Evolutionary conservation across 305 asterid genomes (phyloP), one percentile per base, ranked within the genome.

Genomic region (Fraxinus ornus): DNA sequence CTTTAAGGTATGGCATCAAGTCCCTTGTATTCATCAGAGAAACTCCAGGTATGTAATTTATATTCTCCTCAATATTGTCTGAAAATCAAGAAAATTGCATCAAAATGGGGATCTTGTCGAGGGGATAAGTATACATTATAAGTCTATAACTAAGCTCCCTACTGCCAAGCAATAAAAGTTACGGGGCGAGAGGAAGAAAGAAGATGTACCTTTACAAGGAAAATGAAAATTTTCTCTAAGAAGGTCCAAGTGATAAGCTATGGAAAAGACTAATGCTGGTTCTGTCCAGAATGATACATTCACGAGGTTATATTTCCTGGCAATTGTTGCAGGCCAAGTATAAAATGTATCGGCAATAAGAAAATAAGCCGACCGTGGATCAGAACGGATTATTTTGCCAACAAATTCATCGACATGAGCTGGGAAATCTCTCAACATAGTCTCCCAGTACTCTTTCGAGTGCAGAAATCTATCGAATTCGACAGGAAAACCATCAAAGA

Each of bases 271-370:
- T 80, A 90, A 35, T 8, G 93, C 92, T 5, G 95, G 91, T 60
- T 92, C 86, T 2, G 93, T 92, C 92, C 91, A 88, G 35, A 88
- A 86, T 3, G 93, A 90, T 30, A 92, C 93, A 70, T 81, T 82
- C 8, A 87, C 88, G 26, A 92, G 79, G 70, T 83, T 82, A 78
- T 87, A 85, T 79, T 89, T 92, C n/a, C 55, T 80, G 26, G 91
- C 91, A 75, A 89, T 78, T 30, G 44, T 52, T 5, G 86, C 82
- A 8, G 87, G 76, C 94, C 93, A 92, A 0, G 84, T 76, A 55
- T 75, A 88, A 39, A 85, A 33, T 9, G 91, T 89, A 79, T 92
- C 94, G 3, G 90, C 79, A 6, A 92, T 88, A 89, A 92, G 85
- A 66, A 90, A 85, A 32, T 81, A 83, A 1, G n/a, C 73, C 2